Evolutionary conservation across 345 rosid species (phyloP), one percentile per base, ranked within the genome.

Genomic region (Citrus maxima): DNA sequence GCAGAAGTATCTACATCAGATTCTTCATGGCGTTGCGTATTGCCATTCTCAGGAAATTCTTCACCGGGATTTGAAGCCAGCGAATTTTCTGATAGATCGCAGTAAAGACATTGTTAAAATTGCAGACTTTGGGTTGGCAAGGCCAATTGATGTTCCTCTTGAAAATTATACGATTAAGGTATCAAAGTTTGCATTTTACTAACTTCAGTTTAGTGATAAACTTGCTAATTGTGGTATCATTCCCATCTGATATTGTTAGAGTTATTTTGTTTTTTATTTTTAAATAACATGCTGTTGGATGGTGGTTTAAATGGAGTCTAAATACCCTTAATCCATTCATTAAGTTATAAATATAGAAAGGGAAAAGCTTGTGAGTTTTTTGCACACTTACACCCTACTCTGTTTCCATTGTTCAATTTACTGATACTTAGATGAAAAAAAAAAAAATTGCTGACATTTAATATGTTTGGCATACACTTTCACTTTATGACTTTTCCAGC

Each of bases 1-100:
- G 35, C 59, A 70, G 73, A 70, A 70, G 59, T 70, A 42, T 46
- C 30, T 70, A 8, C 59, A 46, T 70, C 59, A 70, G 22, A 63
- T 63, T 30, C 67, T 63, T 63, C 35, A 14, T 63, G 67, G 67
- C 18, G n/a, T 63, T 63, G 37, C 34, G 2, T 30, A 63, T 18
- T 63, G 67, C 22, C 37, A 63, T 63, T 63, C 67, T 63, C 67
- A 28, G 34, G 25, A 63, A 63, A 63, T 63, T 63, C 67, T 63
- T 19, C 34, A 63, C 67, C 67, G 37, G 22, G 67, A 63, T 63
- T 63, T 63, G 67, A 63, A 63, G 37, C 67, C 67, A 27, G 35
- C 2, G 7, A 28, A 63, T 63, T 5, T 63, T 34, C 67, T 63
- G 37, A 63, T 63, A 63, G 67, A 28, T 63, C 2, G 67, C 67